phyloP scores from a whole-genome alignment of 1,139 yeast genomes.

The Meyerozyma elateridarum region DNA sequence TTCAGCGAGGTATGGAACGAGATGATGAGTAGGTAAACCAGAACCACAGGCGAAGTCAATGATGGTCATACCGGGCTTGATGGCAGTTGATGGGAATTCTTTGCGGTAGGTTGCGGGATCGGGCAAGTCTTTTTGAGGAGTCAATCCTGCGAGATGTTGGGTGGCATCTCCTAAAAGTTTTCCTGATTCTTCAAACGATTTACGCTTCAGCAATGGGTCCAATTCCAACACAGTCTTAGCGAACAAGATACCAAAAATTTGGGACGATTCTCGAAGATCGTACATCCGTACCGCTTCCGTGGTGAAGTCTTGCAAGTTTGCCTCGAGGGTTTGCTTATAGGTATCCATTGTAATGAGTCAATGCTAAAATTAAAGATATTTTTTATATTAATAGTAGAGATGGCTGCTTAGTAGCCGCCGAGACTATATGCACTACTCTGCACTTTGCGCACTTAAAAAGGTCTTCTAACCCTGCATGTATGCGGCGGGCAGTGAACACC shows the following conservation, averaged over 20 bases:
- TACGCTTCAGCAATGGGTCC: conserved; percentile 14
- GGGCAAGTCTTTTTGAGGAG: conserved; percentile 15
- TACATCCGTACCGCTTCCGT: conserved; percentile 19
- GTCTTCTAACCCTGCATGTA: too few species aligned
- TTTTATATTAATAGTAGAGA: too few species aligned
- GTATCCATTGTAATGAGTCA: too few species aligned
- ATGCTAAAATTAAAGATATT: too few species aligned
- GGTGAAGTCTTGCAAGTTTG: too few species aligned
- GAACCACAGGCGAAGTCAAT: conserved; percentile 47
- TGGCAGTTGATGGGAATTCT: conserved; percentile 13
- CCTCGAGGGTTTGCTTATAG: too few species aligned
- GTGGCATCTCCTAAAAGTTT: conserved; percentile 17
- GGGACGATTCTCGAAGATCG: conserved; percentile 19
- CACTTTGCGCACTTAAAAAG: too few species aligned
- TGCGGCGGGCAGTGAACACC: too few species aligned
- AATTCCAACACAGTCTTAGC: conserved; percentile 20
- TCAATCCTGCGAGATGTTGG: conserved; percentile 13
- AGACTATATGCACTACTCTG: too few species aligned
- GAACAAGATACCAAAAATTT: conserved; percentile 16
- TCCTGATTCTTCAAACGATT: conserved; percentile 13
- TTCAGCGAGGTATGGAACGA: conserved; percentile 25
- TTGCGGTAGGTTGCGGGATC: conserved; percentile 9
- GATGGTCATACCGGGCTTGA: conserved; percentile 24
- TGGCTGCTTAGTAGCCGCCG: too few species aligned
- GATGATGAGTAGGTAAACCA: conserved; percentile 29